Evolutionary conservation across 495 filamentous ascomycete species (phyloP).

Genomic region (Aspergillus homomorphus): DNA sequence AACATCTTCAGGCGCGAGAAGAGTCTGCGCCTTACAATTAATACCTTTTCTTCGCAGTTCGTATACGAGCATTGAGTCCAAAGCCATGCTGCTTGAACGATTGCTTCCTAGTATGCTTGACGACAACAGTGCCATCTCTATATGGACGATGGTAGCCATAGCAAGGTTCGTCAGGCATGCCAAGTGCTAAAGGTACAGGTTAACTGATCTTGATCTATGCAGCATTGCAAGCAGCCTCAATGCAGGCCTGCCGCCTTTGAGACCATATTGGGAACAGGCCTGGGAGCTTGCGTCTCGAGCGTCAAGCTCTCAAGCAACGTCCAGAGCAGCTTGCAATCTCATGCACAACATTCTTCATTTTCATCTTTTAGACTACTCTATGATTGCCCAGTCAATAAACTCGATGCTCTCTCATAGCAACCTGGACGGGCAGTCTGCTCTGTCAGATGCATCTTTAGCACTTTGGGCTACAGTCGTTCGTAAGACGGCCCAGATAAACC

Average conservation of each 20-base stretch:
- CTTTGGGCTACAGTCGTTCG: constrained; percentile 65
- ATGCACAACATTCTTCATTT: constrained; percentile 63
- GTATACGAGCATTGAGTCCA: constrained; percentile 36
- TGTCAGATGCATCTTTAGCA: constrained; percentile 75
- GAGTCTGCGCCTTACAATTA: constrained; percentile 71
- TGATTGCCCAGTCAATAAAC: constrained; percentile 59
- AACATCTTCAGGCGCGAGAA: constrained; percentile 51
- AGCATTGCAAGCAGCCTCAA: constrained; percentile 32
- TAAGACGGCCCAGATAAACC: constrained; percentile 51
- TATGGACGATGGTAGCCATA: constrained; percentile 67
- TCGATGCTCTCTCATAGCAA: constrained; percentile 71
- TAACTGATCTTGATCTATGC: constrained; percentile 1
- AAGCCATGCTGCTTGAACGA: constrained; percentile 43
- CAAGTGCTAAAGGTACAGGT: constrained; percentile 3
- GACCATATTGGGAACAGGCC: constrained; percentile 60
- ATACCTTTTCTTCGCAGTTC: constrained; percentile 64
- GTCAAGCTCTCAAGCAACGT: constrained; percentile 65
- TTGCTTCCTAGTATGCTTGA: constrained; percentile 53
- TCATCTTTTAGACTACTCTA: constrained; percentile 59
- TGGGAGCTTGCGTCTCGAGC: constrained; percentile 73
- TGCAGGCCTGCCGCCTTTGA: constrained; percentile 31
- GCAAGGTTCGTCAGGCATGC: constrained; percentile 43
- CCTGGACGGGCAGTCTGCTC: constrained; percentile 71
- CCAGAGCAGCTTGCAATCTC: constrained; percentile 77
- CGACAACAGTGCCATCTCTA: constrained; percentile 50